Conservation (phyloP, 192 early-diverging fungal species). For the Coemansia sp. region DNA sequence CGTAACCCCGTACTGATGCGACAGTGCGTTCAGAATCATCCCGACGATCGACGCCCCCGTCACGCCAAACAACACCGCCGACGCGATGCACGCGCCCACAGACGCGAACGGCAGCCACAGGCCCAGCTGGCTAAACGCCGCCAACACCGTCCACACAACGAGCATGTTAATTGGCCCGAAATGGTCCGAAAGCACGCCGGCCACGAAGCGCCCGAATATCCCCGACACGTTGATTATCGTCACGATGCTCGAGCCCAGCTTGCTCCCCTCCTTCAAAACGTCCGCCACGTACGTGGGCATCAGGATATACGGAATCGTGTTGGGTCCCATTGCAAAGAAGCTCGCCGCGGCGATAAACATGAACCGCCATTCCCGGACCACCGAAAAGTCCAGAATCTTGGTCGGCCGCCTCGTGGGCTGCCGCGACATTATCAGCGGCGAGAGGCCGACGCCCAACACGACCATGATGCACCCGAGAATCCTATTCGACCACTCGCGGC, state of each 20-base stretch:
- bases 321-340: conserved; percentile 51
- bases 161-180: conserved; percentile 43
- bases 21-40: conserved; percentile 40
- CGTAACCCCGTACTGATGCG: conserved; percentile 35
- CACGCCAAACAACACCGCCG: conserved; percentile 42
- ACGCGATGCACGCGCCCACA: conserved; percentile 20
- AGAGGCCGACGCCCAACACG: conserved; percentile 26
- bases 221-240: conserved; percentile 46
- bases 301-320: conserved; percentile 47
- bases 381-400: conserved; percentile 32
- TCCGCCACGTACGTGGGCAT: conserved; percentile 47
- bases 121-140: conserved; percentile 38
- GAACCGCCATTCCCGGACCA: conserved; percentile 38
- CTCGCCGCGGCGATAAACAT: conserved; percentile 38
- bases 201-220: conserved; percentile 42
- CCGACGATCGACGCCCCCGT: conserved; percentile 37
- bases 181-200: conserved; percentile 36
- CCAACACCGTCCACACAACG: conserved; percentile 34
- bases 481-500: conserved; percentile 38
- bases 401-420: conserved; percentile 5
- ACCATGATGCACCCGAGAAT: conserved; percentile 37
- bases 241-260: conserved; percentile 31
- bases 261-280: conserved; percentile 27
- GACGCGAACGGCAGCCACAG: conserved; percentile 46
- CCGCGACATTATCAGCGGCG: conserved; percentile 35